Conservation (phyloP, 208 protist genomes). For the Crithidia mellificae region DNA sequence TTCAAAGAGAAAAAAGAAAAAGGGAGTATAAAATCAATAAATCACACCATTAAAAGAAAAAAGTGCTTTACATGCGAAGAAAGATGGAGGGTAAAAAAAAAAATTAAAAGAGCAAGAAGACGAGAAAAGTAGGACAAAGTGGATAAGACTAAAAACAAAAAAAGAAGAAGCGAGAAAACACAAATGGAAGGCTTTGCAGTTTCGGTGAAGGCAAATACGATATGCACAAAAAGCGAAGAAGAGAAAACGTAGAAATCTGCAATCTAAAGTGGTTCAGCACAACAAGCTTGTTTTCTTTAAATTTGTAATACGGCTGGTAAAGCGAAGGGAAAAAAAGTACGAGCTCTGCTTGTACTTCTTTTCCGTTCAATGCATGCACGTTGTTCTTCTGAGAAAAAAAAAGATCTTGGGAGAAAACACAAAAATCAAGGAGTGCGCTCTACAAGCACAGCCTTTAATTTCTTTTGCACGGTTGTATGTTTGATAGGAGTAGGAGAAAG, state of each 20-base stretch:
- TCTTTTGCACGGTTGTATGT: too few species aligned
- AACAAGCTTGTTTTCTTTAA: too few species aligned
- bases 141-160: slow-evolving; percentile 7
- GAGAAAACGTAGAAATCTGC: not conserved
- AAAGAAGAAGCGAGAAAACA: slow-evolving; percentile 4
- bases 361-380: not conserved
- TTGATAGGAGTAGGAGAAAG: too few species aligned
- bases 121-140: too few species aligned
- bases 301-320: not conserved
- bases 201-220: too few species aligned
- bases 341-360: not conserved
- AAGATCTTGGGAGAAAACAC: not conserved
- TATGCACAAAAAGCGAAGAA: not conserved
- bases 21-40: too few species aligned
- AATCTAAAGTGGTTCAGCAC: too few species aligned
- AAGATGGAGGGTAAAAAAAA: not conserved
- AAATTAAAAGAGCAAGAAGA: not conserved
- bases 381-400: too few species aligned
- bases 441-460: not conserved
- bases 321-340: not conserved
- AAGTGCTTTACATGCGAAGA: slow-evolving; percentile 1
- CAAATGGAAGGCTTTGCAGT: too few species aligned
- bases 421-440: not conserved
- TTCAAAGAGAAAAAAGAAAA: too few species aligned
- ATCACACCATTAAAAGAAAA: too few species aligned